Evolutionary conservation across 1,284 basidiomycete species (phyloP), one percentile per base, ranked within the genome.

Genomic region (Rhodotorula sp.): DNA sequence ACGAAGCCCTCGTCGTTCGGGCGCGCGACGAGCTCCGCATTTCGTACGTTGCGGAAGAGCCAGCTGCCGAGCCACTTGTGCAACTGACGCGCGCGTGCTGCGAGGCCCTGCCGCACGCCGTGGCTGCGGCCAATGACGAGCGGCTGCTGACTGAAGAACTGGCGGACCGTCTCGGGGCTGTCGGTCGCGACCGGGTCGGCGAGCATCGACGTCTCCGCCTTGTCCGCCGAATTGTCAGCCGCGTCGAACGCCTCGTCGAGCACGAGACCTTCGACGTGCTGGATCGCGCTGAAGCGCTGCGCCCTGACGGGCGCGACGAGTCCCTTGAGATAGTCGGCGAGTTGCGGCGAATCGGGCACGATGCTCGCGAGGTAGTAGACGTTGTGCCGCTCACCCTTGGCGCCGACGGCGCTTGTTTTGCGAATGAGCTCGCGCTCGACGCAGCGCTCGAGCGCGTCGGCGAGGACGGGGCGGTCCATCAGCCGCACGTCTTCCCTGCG

Each of bases 401-500:
- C 80, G 51, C 90, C 81, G 22, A 84, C 83, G 1, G 89, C 88
- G 71, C 85, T 88, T 44, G 91, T 80, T 72, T 87, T 83, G 79
- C 88, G 91, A 71, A 93, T 82, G 71, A 86, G 85, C 15, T 87
- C 87, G 46, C 85, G 85, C 53, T 80, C 82, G 80, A 90, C 88
- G 57, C 39, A 51, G 34, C 82, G 86, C 66, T 85, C 85, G 58
- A 91, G 82, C 0, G 89, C 87, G 4, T 84, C 80, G 36, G 84
- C 84, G 29, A 88, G 83, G 0, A 91, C 92, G 21, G 89, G 86
- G 80, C 88, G 89, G 80, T 94, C 91, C 34, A 89, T 85, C 85
- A 85, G 39, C 87, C 86, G 19, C 88, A n/a, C 83, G 81, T 37
- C 34, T 22, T 51, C 25, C 22, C 39, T 39, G 53, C 51, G 51